Base-by-base conservation (phyloP, 2,329 filamentous ascomycete species). In the Alternaria sp. region DNA sequence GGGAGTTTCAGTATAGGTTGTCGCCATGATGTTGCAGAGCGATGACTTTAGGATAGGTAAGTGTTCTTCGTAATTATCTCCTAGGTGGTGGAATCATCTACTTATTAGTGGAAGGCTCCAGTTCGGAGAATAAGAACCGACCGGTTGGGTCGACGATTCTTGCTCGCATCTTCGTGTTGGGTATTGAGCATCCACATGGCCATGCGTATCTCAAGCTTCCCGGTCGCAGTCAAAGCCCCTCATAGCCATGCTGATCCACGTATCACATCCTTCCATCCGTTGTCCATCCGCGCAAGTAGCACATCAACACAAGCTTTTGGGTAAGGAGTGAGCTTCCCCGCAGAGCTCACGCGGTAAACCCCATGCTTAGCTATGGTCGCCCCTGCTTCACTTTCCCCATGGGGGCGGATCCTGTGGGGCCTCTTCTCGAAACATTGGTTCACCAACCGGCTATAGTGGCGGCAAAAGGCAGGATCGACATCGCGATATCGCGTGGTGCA, bases 401-500 rank as follows among this genome's bases (percentile, higher is more conserved):
- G 59, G 64, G 58, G 54, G 41, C 50, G 45, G 43, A 48, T 14
- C 25, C 30, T 55, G 54, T 58, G 62, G 62, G 62, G 59, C 45
- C 12, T 44, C 18, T 46, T 46, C 18, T 49, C 18, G n/a, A 36
- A 40, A 40, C 11, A 49, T 36, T 14, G 41, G 20, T 58, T 38
- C 11, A 45, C 16, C 16, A 38, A 27, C 22, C 52, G 28, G 36
- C 34, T 59, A 12, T 22, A 44, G 25, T 38, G 46, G 54, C 51
- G 51, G 57, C 14, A 60, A 57, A 54, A 50, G 43, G 27, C 48
- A 58, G 43, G 59, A 67, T 63, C 59, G 59, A 57, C 57, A 12
- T 18, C 28, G 34, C 45, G 10, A 11, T 14, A 54, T 27, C 41
- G 10, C 32, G 27, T 57, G 41, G 49, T 57, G 54, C 52, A 57